Base-by-base conservation (phyloP, 306 rosid species). In the Cucurbita ficifolia region DNA sequence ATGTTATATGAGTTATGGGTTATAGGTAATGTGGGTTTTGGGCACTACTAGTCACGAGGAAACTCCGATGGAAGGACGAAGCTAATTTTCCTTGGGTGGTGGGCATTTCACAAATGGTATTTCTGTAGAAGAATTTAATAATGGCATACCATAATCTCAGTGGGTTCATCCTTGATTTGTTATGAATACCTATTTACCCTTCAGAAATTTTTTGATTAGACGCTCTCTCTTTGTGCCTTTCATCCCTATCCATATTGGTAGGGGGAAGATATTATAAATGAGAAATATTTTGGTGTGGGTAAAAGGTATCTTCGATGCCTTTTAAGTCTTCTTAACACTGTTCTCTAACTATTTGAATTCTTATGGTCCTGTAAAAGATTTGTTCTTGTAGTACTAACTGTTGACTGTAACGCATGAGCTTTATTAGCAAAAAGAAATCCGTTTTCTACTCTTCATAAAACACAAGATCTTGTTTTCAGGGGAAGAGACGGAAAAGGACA, bases 401-500 rank as follows among this genome's bases (percentile, higher is more conserved):
- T 35, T 6, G 1, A 0, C 19, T 14, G 45, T 60, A 6, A 60
- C 67, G 7, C 38, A 29, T 24, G 12, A 14, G 19, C 29, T 43
- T 65, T 65, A 5, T 22, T 33, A n/a, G 53, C 13, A n/a, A 49
- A 49, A 49, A 49, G 2, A n/a, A 49, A 4, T 13, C 8, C 18
- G 1, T 49, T 24, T 24, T 55, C 29, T 8, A 10, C 7, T 21
- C 12, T 77, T 72, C 50, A 69, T 73, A 74, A 81, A 42, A 54
- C 71, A 51, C 70, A 36, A 54, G 13, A 59, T 5, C 24, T 57
- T 16, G 43, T 50, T 81, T 74, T 77, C 86, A 90, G 96, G 81
- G 76, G 82, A 84, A 78, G 68, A 73, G 60, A 70, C 76, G 68
- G 77, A 75, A 72, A 77, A 71, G 21, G 90, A 81, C 63, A 82